Evolutionary conservation across 176 grass and related monocot species (phyloP), one percentile per base, ranked within the genome.

Genomic region (Chloris gayana): DNA sequence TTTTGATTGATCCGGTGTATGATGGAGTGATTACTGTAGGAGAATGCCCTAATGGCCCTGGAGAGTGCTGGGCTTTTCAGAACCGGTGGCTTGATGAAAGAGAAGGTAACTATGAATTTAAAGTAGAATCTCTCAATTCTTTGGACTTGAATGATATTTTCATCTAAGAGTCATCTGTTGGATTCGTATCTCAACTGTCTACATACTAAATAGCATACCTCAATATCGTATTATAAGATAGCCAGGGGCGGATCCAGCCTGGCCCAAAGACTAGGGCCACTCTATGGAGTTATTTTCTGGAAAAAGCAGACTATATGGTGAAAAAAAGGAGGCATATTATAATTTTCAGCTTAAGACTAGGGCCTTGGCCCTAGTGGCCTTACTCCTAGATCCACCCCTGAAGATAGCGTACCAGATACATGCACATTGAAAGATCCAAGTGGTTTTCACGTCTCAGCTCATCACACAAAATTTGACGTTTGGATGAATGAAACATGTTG

Each of bases 21-120:
- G 71, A 88, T 38, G 1, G 64, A 81, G 27, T 21, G 6, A 38
- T 79, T 58, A 68, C 80, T 83, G 44, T 87, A 99, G 96, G 90
- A 91, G 62, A 92, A 84, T 27, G 76, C 90, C 77, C 72, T 99
- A 64, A 82, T 63, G 31, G 88, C 96, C 33, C 73, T 99, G 65
- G 90, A 99, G 82, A 85, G 31, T 64, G 84, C 93, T 54, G 96
- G 96, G 44, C 70, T 99, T 84, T 99, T 99, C 42, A 82, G 26
- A 11, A 37, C 45, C n/a, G 86, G 90, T 77, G 80, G 82, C 58
- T 85, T 95, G 86, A 88, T 91, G 76, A 90, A 99, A 84, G 96
- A 99, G 44, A 99, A 99, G 96, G 96, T 99, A 87, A 80, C 19
- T 85, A 76, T 27, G 5, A 32, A 3, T 68, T 58, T 27, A 44